Conservation (phyloP, 208 protist species). For the Herpetomonas tarakana region DNA sequence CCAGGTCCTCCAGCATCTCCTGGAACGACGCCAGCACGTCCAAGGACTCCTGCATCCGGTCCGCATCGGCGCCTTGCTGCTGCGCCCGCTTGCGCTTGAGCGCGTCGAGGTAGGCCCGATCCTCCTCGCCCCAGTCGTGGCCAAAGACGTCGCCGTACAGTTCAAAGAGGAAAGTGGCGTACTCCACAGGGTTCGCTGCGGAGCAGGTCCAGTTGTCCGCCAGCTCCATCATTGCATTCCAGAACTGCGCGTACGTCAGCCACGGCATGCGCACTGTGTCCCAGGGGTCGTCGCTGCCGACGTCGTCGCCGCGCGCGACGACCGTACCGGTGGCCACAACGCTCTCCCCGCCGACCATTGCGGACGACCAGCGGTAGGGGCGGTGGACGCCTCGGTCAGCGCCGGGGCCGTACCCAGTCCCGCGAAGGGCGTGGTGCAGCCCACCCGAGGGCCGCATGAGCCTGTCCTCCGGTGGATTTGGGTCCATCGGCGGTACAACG, state of each 20-base stretch:
- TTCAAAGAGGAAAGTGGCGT: constrained; percentile 70
- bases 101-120: constrained; percentile 32
- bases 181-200: constrained; percentile 61
- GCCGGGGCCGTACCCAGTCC: constrained; percentile 3
- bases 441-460: not conserved
- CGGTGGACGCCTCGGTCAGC: constrained; percentile 3
- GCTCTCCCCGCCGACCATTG: constrained; percentile 6
- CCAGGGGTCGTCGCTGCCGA: constrained; percentile 19
- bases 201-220: constrained; percentile 86
- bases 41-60: constrained; percentile 20
- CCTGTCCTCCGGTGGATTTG: not conserved
- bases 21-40: constrained; percentile 25
- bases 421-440: not conserved
- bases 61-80: constrained; percentile 17
- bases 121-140: constrained; percentile 73
- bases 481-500: not conserved
- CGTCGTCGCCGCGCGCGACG: constrained; percentile 7
- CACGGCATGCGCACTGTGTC: constrained; percentile 43
- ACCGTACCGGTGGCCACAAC: not conserved
- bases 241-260: constrained; percentile 80
- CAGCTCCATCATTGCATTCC: constrained; percentile 81
- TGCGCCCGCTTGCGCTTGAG: constrained; percentile 22
- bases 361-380: constrained; percentile 1
- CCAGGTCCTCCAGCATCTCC: constrained; percentile 36
- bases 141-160: constrained; percentile 84